Evolutionary conservation across 495 filamentous ascomycete species (phyloP).

Genomic region (Hypoxylon rickii): DNA sequence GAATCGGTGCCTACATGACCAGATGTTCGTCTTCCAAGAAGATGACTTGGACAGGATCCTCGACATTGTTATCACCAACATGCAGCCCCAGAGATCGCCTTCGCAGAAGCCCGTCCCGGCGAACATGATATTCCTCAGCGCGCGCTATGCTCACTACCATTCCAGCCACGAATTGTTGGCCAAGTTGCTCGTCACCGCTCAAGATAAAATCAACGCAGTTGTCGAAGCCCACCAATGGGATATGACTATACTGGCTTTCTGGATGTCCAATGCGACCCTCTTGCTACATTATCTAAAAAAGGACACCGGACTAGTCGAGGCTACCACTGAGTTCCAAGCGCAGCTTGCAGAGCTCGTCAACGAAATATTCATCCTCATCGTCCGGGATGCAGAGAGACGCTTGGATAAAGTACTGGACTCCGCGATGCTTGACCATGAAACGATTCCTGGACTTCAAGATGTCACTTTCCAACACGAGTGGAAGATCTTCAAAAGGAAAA

Average conservation of each 20-base stretch:
- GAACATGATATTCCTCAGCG: slow-evolving; percentile 94
- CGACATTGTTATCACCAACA: slow-evolving; percentile 95
- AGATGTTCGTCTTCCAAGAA: slow-evolving; percentile 99
- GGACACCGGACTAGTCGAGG: slow-evolving; percentile 77
- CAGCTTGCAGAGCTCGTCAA: slow-evolving; percentile 95
- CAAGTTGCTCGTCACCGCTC: slow-evolving; percentile 79
- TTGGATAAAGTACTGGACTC: slow-evolving; percentile 94
- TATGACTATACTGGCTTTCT: slow-evolving; percentile 98
- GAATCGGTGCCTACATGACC: slow-evolving; percentile 92
- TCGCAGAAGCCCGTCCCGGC: slow-evolving; percentile 97
- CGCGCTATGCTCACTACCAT: slow-evolving; percentile 96
- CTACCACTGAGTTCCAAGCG: slow-evolving; percentile 87
- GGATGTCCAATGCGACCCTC: slow-evolving; percentile 96
- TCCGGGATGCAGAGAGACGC: slow-evolving; percentile 93
- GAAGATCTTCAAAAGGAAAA: slow-evolving; percentile 91
- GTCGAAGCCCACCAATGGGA: slow-evolving; percentile 97
- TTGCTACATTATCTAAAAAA: slow-evolving; percentile 97
- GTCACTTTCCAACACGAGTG: slow-evolving; percentile 97
- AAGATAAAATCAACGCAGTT: slow-evolving; percentile 95
- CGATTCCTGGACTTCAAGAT: slow-evolving; percentile 95
- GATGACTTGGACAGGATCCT: slow-evolving; percentile 86
- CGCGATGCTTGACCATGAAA: slow-evolving; percentile 97
- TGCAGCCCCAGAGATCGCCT: slow-evolving; percentile 93
- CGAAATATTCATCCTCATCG: slow-evolving; percentile 98
- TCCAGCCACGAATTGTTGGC: slow-evolving; percentile 82